A percentile compares a stretch with the other conserved stretches of the same genome.
Conservation (phyloP, 2,329 filamentous ascomycete species). For the Fusarium sp. region DNA sequence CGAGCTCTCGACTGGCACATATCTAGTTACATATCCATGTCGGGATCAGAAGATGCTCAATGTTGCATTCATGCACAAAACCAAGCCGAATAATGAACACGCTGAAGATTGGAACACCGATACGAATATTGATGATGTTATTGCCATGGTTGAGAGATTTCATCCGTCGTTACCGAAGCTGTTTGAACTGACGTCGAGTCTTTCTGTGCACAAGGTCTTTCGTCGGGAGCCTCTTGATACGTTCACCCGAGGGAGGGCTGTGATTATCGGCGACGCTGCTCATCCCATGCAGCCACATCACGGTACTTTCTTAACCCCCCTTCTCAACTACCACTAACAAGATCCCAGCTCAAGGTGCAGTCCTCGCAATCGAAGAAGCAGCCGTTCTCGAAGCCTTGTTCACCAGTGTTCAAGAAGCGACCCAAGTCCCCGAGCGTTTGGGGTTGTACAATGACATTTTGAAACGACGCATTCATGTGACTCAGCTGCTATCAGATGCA, state of each 20-base stretch:
- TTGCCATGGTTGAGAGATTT: neutral
- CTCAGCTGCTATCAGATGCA: neutral
- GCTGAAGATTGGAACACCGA: conserved; percentile 9
- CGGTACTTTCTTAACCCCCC: neutral
- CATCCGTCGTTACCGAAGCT: neutral
- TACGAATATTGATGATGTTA: neutral
- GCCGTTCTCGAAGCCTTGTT: neutral
- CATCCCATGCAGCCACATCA: conserved; percentile 14
- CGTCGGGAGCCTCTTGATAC: neutral
- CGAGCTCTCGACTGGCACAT: neutral
- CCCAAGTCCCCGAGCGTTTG: fast-evolving
- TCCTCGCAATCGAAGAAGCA: neutral
- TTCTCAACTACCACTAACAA: fast-evolving
- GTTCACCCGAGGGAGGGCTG: fast-evolving
- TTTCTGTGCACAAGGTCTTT: conserved; percentile 6
- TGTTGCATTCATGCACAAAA: neutral
- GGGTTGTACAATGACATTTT: neutral
- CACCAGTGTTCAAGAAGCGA: fast-evolving
- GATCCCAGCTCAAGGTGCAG: conserved; percentile 3
- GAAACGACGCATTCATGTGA: neutral
- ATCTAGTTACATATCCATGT: conserved; percentile 8
- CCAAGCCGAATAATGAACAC: neutral
- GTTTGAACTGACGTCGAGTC: neutral
- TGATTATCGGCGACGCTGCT: conserved; percentile 1
- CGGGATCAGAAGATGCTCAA: conserved; percentile 7